Evolutionary conservation across 495 filamentous ascomycete genomes (phyloP).

Genomic region (Haplographium delicatum): DNA sequence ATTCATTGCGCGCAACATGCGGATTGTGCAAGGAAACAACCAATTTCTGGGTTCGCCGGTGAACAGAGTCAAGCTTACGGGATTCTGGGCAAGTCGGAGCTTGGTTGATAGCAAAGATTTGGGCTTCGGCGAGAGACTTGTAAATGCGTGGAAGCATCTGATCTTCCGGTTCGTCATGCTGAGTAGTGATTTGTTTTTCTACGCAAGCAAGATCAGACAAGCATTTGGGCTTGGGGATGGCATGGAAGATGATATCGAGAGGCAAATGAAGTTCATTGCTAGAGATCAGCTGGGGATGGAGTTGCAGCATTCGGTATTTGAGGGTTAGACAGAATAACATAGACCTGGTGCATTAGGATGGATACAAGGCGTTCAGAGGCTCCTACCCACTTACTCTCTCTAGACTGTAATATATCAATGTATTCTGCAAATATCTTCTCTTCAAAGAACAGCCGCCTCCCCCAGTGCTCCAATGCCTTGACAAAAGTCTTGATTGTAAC

Average conservation of each 20-base stretch:
- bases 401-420: too few relatives aligned
- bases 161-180: conserved; percentile 76
- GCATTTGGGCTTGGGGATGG: conserved; percentile 67
- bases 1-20: conserved; percentile 92
- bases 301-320: conserved; percentile 79
- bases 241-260: conserved; percentile 93
- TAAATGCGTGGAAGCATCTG: conserved; percentile 62
- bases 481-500: too few relatives aligned
- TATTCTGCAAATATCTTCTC: too few relatives aligned
- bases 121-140: conserved; percentile 46
- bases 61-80: conserved; percentile 92
- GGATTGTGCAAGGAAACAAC: conserved; percentile 71
- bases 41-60: conserved; percentile 84
- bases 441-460: too few relatives aligned
- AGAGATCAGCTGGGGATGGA: conserved; percentile 85
- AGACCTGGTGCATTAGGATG: too few relatives aligned
- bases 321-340: conserved; percentile 48
- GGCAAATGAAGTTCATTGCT: conserved; percentile 76
- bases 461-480: too few relatives aligned
- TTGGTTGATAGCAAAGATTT: conserved; percentile 65
- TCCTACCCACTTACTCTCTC: too few relatives aligned
- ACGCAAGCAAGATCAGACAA: conserved; percentile 70
- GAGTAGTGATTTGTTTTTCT: conserved; percentile 77
- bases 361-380: too few relatives aligned
- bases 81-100: conserved; percentile 77